phyloP scores from a whole-genome alignment of 139 green algal genomes.

The Chlamydomonas schloesseri region DNA sequence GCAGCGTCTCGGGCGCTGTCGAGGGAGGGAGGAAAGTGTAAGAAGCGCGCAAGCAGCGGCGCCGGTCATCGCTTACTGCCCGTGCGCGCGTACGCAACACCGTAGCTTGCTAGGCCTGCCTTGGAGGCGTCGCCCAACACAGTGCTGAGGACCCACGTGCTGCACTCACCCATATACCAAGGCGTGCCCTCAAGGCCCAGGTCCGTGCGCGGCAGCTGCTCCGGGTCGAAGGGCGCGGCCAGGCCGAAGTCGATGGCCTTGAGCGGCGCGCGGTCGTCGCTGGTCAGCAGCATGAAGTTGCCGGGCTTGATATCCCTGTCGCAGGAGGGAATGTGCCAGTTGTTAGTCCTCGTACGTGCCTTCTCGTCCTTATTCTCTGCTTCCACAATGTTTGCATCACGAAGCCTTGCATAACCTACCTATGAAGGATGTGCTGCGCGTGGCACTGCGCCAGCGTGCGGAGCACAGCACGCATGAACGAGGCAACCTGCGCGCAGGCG shows the following conservation, averaged over 20 bases:
- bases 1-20: constrained; percentile 80
- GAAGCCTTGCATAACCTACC: too few species aligned
- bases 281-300: constrained; percentile 92
- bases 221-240: constrained; percentile 77
- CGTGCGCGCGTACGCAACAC: too few species aligned
- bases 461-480: constrained; percentile 78
- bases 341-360: too few species aligned
- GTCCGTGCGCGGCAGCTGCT: constrained; percentile 75
- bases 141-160: too few species aligned
- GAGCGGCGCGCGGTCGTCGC: constrained; percentile 70
- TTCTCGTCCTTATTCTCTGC: too few species aligned
- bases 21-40: not conserved
- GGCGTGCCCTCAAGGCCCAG: constrained; percentile 81
- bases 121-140: too few species aligned
- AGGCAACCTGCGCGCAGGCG: constrained; percentile 58
- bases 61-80: too few species aligned
- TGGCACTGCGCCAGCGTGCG: constrained; percentile 84
- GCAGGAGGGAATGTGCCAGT: too few species aligned
- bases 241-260: constrained; percentile 94
- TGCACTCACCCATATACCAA: constrained; percentile 62
- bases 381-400: too few species aligned
- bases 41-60: too few species aligned
- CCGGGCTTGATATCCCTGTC: constrained; percentile 56
- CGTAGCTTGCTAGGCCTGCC: too few species aligned
- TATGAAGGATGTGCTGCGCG: constrained; percentile 83